Conservation (phyloP, 495 filamentous ascomycete genomes). For the Pyronema domesticum region DNA sequence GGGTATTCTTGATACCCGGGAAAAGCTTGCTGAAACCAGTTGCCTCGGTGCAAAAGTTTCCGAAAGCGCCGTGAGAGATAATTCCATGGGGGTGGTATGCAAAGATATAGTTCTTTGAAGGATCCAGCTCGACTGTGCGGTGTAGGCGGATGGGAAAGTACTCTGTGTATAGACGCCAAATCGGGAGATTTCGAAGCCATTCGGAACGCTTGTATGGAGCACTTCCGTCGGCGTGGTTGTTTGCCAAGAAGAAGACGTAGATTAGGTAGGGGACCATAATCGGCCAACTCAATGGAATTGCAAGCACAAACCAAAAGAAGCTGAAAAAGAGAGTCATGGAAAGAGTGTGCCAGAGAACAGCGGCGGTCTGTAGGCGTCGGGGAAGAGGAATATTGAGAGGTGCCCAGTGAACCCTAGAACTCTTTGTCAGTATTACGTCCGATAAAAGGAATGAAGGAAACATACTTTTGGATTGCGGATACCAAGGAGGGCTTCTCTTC, state of each 20-base stretch:
- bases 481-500: not conserved
- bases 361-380: slow-evolving; percentile 69
- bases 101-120: slow-evolving; percentile 88
- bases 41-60: slow-evolving; percentile 69
- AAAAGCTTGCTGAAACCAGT: slow-evolving; percentile 70
- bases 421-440: not conserved
- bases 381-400: slow-evolving; percentile 73
- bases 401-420: slow-evolving; percentile 63
- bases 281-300: slow-evolving; percentile 82
- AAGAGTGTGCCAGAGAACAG: slow-evolving; percentile 73
- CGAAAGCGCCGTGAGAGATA: slow-evolving; percentile 87
- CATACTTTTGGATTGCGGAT: not conserved
- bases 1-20: slow-evolving; percentile 84
- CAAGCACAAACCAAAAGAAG: slow-evolving; percentile 79
- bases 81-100: slow-evolving; percentile 97
- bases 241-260: slow-evolving; percentile 60
- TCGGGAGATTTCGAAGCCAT: slow-evolving; percentile 48
- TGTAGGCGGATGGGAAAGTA: slow-evolving; percentile 87
- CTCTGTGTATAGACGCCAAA: slow-evolving; percentile 78
- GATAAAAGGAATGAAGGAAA: not conserved
- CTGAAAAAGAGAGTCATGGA: slow-evolving; percentile 56
- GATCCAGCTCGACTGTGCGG: slow-evolving; percentile 57
- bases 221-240: slow-evolving; percentile 51
- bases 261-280: slow-evolving; percentile 79
- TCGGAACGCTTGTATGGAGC: slow-evolving; percentile 50